These are phyloP conservation scores for Aristolochia fimbriata DNA, from an alignment of 164 flowering plant genomes.

Conservation along the genomic window DNA sequence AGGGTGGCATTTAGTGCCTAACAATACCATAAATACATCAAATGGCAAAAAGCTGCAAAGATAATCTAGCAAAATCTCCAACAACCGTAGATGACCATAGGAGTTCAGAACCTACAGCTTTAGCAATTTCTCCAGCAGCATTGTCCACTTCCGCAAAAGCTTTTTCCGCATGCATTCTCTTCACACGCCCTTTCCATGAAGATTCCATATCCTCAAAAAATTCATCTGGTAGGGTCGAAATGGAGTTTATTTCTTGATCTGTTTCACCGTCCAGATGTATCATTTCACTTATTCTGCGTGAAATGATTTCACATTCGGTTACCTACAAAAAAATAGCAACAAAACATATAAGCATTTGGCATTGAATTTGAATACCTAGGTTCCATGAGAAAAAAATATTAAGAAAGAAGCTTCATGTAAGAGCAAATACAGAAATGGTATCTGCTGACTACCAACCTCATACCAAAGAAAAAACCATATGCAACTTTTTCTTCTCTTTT, in stretches of 20 bases:
- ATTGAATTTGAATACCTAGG: no score
- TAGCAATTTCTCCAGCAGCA: conserved; percentile 61
- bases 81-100: no score
- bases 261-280: conserved; percentile 63
- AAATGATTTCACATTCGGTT: conserved; percentile 50
- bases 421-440: no score
- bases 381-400: no score
- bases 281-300: conserved; percentile 51
- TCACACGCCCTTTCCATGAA: conserved; percentile 89
- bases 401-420: no score
- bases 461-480: no score
- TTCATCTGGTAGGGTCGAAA: conserved; percentile 48
- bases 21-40: no score
- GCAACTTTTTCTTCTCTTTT: no score
- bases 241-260: conserved; percentile 51
- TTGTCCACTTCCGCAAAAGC: conserved; percentile 59
- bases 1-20: no score
- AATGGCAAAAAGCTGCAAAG: no score
- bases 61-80: no score
- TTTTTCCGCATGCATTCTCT: conserved; percentile 66
- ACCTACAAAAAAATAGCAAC: conserved; percentile 30
- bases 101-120: conserved; percentile 43
- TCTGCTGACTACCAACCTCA: no score
- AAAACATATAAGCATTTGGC: not conserved
- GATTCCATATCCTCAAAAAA: conserved; percentile 91